Evolutionary conservation across 1,139 yeast genomes (phyloP), one percentile per base, ranked within the genome.

Genomic region (Debaryomyces sp.): DNA sequence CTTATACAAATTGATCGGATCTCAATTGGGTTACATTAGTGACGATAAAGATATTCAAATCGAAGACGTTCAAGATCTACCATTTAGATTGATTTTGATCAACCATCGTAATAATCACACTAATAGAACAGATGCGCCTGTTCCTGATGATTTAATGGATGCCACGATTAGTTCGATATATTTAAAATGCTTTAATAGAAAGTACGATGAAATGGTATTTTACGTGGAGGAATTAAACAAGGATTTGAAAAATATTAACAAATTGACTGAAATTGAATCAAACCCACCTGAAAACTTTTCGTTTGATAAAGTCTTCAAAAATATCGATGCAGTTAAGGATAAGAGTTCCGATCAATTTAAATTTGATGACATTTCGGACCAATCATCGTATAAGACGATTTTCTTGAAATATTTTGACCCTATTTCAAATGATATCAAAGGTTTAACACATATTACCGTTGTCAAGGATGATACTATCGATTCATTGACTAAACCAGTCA

Each of bases 31-130:
- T 1, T 67, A 69, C 44, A 35, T 55, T 22, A 43, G 54, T 6
- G 53, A 50, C 4, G 56, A 58, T 5, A 46, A 48, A 1, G 56
- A 50, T 21, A 48, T 44, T 13, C 4, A n/a, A 6, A 50, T 40
- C n/a, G 58, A 52, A 15, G 49, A 46, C n/a, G 54, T 69, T 3
- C 64, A 69, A 0, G 61, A 27, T 1, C 58, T 67, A 24, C 71
- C 75, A 2, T 77, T 87, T 43, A 75, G 88, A 49, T 77, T 89
- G 53, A 81, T 95, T 82, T 70, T 80, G 12, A 75, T 89, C 68
- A 81, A 79, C 24, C 84, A 81, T 58, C 79, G 97, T 50, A 82
- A 86, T 56, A 90, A 90, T 63, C 82, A 80, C 53, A 89, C 97
- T 0, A 72, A 81, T 47, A 77, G 97, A 56, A 80, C 89, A 1